phyloP scores from a whole-genome alignment of 2,329 filamentous ascomycete genomes.

The Trichoderma sp. region DNA sequence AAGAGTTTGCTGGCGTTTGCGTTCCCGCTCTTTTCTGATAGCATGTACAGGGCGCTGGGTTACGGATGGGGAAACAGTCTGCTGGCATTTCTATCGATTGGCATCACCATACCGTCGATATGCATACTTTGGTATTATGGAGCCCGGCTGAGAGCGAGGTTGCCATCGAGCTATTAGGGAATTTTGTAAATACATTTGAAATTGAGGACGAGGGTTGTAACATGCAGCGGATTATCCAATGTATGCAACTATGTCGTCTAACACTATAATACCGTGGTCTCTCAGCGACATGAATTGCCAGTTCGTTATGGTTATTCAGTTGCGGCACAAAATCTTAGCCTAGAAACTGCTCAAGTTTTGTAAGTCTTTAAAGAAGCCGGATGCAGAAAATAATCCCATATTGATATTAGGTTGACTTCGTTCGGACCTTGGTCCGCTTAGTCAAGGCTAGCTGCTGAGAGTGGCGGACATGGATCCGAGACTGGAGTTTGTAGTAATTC shows the following conservation, averaged over 20 bases:
- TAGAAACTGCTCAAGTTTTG: not conserved
- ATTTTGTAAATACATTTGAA: not conserved
- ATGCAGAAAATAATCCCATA: not conserved
- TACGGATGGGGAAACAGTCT: conserved; percentile 52
- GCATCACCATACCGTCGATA: not conserved
- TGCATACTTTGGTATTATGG: not conserved
- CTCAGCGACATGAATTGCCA: not conserved
- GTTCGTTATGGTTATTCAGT: not conserved
- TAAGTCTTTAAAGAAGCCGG: not conserved
- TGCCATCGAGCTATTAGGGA: not conserved
- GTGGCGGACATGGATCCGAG: conserved; percentile 10
- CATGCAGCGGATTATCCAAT: not conserved
- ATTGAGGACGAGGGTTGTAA: too few species aligned
- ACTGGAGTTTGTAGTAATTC: not conserved
- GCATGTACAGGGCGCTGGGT: conserved; percentile 40
- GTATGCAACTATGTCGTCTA: not conserved
- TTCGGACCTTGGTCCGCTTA: conserved; percentile 1
- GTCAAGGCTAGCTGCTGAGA: not conserved
- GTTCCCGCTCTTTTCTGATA: conserved; percentile 57
- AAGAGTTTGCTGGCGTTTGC: conserved; percentile 55
- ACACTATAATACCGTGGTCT: not conserved
- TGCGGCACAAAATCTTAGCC: not conserved
- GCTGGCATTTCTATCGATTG: conserved; percentile 42
- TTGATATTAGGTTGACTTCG: not conserved
- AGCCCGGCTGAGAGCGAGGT: not conserved